Percentiles rank a stretch among this genome's conserved stretches.
Conservation (phyloP, 495 filamentous ascomycete species). For the Daldinia vernicosa region DNA sequence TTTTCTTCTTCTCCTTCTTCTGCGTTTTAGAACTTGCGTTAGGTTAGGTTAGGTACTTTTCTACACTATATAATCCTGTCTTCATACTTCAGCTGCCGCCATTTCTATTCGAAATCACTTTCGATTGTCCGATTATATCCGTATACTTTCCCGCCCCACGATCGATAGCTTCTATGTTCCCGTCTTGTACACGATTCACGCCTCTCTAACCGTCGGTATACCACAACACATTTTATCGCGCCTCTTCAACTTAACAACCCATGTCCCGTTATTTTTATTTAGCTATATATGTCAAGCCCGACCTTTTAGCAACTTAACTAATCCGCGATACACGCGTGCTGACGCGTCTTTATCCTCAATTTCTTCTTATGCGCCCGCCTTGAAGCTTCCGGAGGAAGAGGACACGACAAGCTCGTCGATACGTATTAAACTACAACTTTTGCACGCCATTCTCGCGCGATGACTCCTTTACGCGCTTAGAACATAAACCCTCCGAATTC, state of each 20-base stretch:
- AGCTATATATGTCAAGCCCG: neutral
- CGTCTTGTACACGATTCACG: slow-evolving; percentile 2
- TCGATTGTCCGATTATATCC: neutral
- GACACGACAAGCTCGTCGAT: neutral
- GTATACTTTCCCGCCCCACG: neutral
- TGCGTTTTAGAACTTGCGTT: neutral
- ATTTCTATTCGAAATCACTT: neutral
- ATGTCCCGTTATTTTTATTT: neutral
- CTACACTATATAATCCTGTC: neutral
- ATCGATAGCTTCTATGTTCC: neutral
- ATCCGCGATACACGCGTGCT: slow-evolving; percentile 22
- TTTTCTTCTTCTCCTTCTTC: neutral
- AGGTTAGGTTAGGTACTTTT: too few relatives aligned
- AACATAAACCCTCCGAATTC: neutral
- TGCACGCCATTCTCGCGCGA: slow-evolving; percentile 7
- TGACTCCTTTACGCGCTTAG: slow-evolving; percentile 21
- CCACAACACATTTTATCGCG: neutral
- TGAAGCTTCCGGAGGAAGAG: neutral
- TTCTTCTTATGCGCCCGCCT: neutral
- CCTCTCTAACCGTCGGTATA: neutral
- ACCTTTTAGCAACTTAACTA: neutral
- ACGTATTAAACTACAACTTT: neutral
- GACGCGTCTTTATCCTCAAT: slow-evolving; percentile 37
- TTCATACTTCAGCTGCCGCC: neutral
- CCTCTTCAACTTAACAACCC: neutral